These are phyloP conservation scores for Microdochium nivale DNA, from an alignment of 2,329 filamentous ascomycete species.

Conservation along the genomic window DNA sequence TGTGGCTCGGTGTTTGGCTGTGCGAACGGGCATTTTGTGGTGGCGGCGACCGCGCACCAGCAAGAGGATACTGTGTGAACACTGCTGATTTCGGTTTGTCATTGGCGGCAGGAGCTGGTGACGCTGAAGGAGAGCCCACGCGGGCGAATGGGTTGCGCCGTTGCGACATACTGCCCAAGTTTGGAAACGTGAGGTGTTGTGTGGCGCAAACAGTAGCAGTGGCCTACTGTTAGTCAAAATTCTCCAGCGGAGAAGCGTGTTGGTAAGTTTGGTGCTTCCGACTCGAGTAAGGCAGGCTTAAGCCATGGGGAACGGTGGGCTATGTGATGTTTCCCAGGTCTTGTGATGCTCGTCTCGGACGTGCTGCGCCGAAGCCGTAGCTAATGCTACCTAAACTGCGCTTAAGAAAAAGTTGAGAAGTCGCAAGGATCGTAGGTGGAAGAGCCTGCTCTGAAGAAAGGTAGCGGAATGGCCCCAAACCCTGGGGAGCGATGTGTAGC, in stretches of 20 bases:
- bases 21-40: conserved; percentile 40
- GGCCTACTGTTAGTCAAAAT: conserved; percentile 1
- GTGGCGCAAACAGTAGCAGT: neutral
- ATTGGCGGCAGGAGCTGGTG: conserved; percentile 44
- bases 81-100: conserved; percentile 69
- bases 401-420: neutral
- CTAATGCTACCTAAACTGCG: neutral
- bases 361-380: neutral
- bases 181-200: conserved; percentile 36
- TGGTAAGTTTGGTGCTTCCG: neutral
- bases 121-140: conserved; percentile 60
- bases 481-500: no score
- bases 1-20: conserved; percentile 60
- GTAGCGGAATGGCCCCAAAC: no score
- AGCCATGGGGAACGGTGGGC: neutral
- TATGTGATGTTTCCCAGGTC: neutral
- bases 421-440: no score
- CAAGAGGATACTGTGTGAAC: conserved; percentile 46
- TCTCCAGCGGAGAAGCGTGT: no score
- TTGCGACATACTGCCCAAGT: conserved; percentile 54
- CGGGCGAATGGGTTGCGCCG: conserved; percentile 74
- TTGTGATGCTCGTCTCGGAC: neutral
- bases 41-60: conserved; percentile 20
- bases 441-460: no score
- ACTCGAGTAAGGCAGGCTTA: neutral